Percentiles rank a stretch among this genome's conserved stretches.
phyloP scores from a whole-genome alignment of 176 grass and related monocot genomes.

The Secale cereale region DNA sequence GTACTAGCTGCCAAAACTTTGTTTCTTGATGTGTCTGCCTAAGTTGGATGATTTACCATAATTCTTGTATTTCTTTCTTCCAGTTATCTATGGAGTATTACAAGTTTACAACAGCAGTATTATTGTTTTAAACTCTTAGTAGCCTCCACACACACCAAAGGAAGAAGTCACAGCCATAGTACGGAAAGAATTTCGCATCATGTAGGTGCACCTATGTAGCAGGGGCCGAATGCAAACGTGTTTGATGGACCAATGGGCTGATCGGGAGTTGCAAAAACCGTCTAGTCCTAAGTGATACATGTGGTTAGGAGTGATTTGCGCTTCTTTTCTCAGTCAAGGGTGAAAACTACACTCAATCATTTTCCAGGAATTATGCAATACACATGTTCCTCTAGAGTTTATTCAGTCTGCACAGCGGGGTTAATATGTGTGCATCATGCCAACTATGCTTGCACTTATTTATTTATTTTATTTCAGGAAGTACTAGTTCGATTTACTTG shows the following conservation, averaged over 20 bases:
- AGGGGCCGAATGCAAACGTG: not conserved
- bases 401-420: not conserved
- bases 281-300: not conserved
- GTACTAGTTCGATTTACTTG: constrained; percentile 71
- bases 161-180: not conserved
- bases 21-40: too few species aligned
- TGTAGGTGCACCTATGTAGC: not conserved
- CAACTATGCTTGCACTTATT: not conserved
- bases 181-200: not conserved
- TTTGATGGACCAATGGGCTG: not conserved
- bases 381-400: not conserved
- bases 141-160: not conserved
- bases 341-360: not conserved
- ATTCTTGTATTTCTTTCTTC: too few species aligned
- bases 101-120: too few species aligned
- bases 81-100: too few species aligned
- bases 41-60: too few species aligned
- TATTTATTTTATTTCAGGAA: constrained; percentile 44
- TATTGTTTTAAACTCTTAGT: not conserved
- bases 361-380: not conserved
- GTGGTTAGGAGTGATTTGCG: not conserved
- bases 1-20: too few species aligned
- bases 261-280: not conserved
- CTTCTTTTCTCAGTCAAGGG: not conserved
- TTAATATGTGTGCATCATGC: not conserved